Evolutionary conservation across 108 stramenopile species (phyloP).

Genomic region (Fragilariopsis cylindrus): DNA sequence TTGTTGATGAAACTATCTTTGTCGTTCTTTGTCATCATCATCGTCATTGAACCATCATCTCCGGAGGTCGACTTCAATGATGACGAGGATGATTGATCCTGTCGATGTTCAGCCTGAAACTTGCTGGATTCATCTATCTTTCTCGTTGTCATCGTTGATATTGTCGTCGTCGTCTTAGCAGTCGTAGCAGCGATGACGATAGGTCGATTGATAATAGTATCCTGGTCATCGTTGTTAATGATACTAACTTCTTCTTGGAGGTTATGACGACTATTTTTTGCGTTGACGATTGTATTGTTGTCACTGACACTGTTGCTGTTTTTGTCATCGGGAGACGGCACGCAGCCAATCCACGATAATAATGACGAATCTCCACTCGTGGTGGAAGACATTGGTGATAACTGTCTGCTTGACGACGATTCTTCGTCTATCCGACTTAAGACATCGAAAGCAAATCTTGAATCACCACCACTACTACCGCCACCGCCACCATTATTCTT

Average conservation of each 20-base stretch:
- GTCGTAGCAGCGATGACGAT: neutral
- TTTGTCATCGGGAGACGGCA: neutral
- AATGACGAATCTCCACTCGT: neutral
- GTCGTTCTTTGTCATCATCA: neutral
- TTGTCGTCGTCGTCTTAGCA: neutral
- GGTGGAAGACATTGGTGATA: neutral
- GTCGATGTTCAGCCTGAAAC: neutral
- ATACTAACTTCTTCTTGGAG: neutral
- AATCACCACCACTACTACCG: too few relatives aligned
- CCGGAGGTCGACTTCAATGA: neutral
- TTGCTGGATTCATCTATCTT: neutral
- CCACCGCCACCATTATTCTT: too few relatives aligned
- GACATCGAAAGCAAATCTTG: neutral
- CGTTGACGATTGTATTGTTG: neutral
- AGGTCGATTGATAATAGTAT: neutral
- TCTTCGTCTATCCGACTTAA: constrained; percentile 12
- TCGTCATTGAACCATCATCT: neutral
- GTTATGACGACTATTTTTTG: neutral
- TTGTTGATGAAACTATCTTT: neutral
- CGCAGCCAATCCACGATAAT: neutral
- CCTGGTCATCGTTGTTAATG: neutral
- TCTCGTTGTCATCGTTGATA: neutral
- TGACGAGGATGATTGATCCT: neutral
- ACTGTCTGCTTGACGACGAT: neutral
- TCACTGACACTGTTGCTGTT: neutral